phyloP scores from a whole-genome alignment of 805 yeast species.

The Kodamaea neixiangensis region DNA sequence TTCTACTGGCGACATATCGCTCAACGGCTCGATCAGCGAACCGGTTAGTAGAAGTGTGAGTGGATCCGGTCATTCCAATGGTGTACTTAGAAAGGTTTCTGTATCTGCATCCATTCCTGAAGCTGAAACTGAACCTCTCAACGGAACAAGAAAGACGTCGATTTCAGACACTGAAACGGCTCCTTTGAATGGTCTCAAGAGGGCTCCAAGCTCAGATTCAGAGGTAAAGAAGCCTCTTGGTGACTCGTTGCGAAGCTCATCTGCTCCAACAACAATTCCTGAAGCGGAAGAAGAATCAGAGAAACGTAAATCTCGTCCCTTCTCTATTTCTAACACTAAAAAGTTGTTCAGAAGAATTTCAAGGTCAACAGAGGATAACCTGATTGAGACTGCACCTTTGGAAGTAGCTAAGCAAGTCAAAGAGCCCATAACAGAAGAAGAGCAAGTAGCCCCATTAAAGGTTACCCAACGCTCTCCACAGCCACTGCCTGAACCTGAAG shows the following conservation, averaged over 20 bases:
- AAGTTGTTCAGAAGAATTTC: slow-evolving; percentile 38
- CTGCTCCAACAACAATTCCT: not conserved
- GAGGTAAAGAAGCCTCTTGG: not conserved
- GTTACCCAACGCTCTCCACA: not conserved
- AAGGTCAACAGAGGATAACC: slow-evolving; percentile 22
- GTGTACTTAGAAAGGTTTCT: not conserved
- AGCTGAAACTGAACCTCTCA: not conserved
- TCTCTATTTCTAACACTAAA: slow-evolving; percentile 30
- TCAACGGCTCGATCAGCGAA: not conserved
- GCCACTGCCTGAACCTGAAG: not conserved
- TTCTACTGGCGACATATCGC: not conserved
- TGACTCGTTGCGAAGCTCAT: not conserved
- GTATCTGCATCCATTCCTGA: not conserved
- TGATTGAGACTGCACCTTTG: slow-evolving; percentile 2
- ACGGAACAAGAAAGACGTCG: not conserved
- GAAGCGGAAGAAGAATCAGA: slow-evolving; percentile 6
- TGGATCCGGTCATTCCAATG: not conserved
- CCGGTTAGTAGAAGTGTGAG: not conserved
- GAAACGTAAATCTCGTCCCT: slow-evolving; percentile 24
- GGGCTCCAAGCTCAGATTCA: not conserved
- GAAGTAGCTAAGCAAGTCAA: not conserved
- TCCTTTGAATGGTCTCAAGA: not conserved
- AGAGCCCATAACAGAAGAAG: not conserved
- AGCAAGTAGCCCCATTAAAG: not conserved
- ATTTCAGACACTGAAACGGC: not conserved